These are phyloP conservation scores for Zhuliangozyma parablackwelliae DNA, from an alignment of 1,139 yeast genomes.

Conservation along the genomic window DNA sequence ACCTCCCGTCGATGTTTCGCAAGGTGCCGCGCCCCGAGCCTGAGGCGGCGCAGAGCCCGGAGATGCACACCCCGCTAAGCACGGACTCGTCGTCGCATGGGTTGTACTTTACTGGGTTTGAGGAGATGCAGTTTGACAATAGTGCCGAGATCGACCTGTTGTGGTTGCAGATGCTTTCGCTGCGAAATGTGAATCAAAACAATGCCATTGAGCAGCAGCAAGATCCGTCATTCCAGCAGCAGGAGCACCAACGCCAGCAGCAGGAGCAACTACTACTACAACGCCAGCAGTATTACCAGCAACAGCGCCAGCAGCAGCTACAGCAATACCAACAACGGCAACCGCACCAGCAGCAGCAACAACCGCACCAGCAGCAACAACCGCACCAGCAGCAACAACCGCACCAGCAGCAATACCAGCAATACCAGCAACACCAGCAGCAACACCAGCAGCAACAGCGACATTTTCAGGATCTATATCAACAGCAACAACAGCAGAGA, in stretches of 20 bases:
- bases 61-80: slow-evolving; percentile 3
- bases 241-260: neutral
- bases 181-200: slow-evolving; percentile 5
- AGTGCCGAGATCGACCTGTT: slow-evolving; percentile 34
- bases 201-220: slow-evolving; percentile 2
- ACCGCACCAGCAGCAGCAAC: neutral
- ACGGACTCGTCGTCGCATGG: slow-evolving; percentile 7
- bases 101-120: slow-evolving; percentile 10
- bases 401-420: neutral
- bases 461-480: no score
- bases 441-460: no score
- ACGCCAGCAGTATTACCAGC: neutral
- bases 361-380: neutral
- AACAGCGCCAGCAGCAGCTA: neutral
- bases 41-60: neutral
- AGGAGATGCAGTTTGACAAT: slow-evolving; percentile 21
- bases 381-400: neutral
- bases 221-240: neutral
- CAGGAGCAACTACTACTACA: neutral
- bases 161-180: slow-evolving; percentile 32
- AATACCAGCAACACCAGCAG: no score
- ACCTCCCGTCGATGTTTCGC: slow-evolving; percentile 6
- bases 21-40: slow-evolving; percentile 1
- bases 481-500: no score
- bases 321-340: neutral